Percentiles rank a stretch among this genome's conserved stretches.
Evolutionary conservation across 2,329 filamentous ascomycete species (phyloP).

Genomic region (Fusarium compactum): DNA sequence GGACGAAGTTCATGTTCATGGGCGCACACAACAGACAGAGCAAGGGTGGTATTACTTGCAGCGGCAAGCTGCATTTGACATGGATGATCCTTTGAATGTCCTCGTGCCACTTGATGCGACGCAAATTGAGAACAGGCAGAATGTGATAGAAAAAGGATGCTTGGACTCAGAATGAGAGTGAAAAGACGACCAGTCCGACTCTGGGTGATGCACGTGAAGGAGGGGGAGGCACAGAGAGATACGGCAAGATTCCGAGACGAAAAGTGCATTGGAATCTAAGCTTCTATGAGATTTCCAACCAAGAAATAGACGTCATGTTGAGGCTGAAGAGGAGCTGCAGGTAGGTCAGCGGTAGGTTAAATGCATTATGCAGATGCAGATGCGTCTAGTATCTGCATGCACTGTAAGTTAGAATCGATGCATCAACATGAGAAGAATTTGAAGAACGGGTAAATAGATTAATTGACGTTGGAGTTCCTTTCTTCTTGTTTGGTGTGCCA

Average conservation of each 20-base stretch:
- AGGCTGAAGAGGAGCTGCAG: slow-evolving; percentile 46
- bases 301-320: slow-evolving; percentile 35
- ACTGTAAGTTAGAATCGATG: neutral
- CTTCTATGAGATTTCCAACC: neutral
- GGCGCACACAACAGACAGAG: slow-evolving; percentile 6
- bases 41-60: slow-evolving; percentile 43
- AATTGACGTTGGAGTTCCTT: slow-evolving; percentile 1
- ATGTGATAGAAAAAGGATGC: slow-evolving; percentile 30
- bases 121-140: slow-evolving; percentile 23
- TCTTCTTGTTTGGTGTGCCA: slow-evolving; percentile 15
- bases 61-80: slow-evolving; percentile 45
- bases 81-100: slow-evolving; percentile 31
- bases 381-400: slow-evolving; percentile 9
- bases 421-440: neutral
- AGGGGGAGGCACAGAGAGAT: slow-evolving; percentile 28
- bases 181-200: neutral
- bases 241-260: slow-evolving; percentile 20
- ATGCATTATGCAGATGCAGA: slow-evolving; percentile 40
- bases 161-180: slow-evolving; percentile 8
- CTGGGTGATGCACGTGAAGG: slow-evolving; percentile 8
- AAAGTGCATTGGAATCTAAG: neutral
- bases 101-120: slow-evolving; percentile 45
- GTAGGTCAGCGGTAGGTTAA: slow-evolving; percentile 39
- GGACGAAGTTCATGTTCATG: neutral
- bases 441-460: slow-evolving; percentile 3